Evolutionary conservation across 192 early-diverging fungal species (phyloP).

Genomic region (Coemansia sp.): DNA sequence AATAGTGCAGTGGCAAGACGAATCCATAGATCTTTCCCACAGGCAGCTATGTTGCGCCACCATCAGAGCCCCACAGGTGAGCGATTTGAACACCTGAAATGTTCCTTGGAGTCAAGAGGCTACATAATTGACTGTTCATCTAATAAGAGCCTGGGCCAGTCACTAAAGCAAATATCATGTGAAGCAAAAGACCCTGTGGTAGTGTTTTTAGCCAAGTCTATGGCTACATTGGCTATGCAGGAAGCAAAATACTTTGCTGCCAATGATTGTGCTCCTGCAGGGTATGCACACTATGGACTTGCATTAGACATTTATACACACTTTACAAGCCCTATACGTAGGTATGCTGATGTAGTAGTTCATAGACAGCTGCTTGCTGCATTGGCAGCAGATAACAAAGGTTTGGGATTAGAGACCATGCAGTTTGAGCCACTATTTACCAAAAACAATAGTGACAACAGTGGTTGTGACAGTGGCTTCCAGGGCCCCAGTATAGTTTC

Average conservation of each 20-base stretch:
- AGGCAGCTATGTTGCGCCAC: conserved; percentile 61
- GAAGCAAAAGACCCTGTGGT: conserved; percentile 52
- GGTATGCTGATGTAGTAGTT: conserved; percentile 78
- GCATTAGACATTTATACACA: conserved; percentile 77
- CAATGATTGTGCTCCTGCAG: conserved; percentile 36
- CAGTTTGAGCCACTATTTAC: too few species aligned
- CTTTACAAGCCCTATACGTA: conserved; percentile 77
- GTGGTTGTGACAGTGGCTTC: too few species aligned
- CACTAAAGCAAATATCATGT: conserved; percentile 52
- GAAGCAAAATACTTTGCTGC: conserved; percentile 71
- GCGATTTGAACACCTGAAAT: conserved; percentile 59
- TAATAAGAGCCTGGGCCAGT: conserved; percentile 59
- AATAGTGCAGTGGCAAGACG: conserved; percentile 63
- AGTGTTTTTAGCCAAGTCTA: conserved; percentile 60
- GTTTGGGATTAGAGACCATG: not conserved
- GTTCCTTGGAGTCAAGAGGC: conserved; percentile 58
- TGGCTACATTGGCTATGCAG: conserved; percentile 75
- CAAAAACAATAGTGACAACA: too few species aligned
- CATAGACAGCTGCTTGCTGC: conserved; percentile 65
- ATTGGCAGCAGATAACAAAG: conserved; percentile 11
- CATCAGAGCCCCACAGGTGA: conserved; percentile 62
- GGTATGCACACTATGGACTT: conserved; percentile 70
- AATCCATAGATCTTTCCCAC: conserved; percentile 54
- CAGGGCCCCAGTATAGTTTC: too few species aligned
- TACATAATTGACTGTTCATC: conserved; percentile 62